Evolutionary conservation across 1,284 basidiomycete genomes (phyloP).

Genomic region (Gomphus sp.): DNA sequence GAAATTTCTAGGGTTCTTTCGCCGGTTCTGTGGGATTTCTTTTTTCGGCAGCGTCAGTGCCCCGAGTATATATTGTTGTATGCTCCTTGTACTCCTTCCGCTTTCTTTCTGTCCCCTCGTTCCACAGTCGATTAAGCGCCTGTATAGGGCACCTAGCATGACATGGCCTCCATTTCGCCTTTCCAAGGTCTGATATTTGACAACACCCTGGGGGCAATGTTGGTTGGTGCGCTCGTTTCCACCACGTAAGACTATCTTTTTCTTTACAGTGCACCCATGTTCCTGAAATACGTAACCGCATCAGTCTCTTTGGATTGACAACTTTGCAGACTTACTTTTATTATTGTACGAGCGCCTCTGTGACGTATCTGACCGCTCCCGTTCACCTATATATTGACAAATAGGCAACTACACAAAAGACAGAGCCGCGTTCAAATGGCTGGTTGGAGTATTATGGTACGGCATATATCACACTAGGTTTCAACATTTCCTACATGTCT

Average conservation of each 20-base stretch:
- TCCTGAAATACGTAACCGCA: background rate
- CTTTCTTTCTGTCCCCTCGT: background rate
- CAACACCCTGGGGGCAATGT: constrained; percentile 5
- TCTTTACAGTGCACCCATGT: background rate
- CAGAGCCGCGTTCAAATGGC: constrained; percentile 1
- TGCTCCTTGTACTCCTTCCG: background rate
- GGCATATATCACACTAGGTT: background rate
- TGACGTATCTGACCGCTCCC: background rate
- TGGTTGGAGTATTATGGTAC: constrained; percentile 3
- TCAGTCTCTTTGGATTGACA: constrained; percentile 5
- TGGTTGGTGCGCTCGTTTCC: constrained; percentile 1
- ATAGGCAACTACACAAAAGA: constrained; percentile 5
- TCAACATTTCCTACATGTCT: background rate
- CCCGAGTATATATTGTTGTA: background rate
- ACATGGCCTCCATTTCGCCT: background rate
- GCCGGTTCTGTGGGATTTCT: background rate
- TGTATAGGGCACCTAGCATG: background rate
- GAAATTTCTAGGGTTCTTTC: constrained; percentile 46
- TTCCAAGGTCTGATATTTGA: background rate
- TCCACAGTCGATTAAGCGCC: background rate
- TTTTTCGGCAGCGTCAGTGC: background rate
- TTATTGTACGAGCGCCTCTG: background rate
- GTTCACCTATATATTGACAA: background rate
- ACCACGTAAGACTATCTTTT: background rate
- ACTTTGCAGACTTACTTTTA: constrained; percentile 7